Evolutionary conservation across 2,329 filamentous ascomycete genomes (phyloP), one percentile per base, ranked within the genome.

Genomic region (Aspergillus tubingensis): DNA sequence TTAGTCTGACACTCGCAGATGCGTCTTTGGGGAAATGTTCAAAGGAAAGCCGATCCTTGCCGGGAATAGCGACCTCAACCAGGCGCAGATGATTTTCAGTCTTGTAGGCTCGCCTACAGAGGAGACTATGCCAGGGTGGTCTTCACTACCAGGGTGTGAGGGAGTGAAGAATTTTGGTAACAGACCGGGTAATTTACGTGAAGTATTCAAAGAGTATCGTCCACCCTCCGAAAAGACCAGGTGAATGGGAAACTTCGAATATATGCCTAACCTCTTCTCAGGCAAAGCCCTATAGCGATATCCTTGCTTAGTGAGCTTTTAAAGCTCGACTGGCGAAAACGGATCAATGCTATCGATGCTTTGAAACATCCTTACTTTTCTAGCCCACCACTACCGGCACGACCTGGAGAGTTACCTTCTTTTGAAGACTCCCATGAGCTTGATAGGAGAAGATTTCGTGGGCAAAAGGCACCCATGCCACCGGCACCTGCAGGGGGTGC

Each of bases 11-110:
- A 70, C 60, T 76, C 59, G 32, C 36, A 92, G 90, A n/a, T 99
- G 95, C 73, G 92, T 99, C 2, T 97, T 99, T 77, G 95, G 92
- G 54, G 95, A 99, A 75, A 99, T 99, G 94, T 89, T 97, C 65
- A 87, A 92, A 68, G 89, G 92, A 39, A 96, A 94, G 74, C 95
- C 95, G 0, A 98, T 99, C 56, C 83, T 99, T 47, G 86, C 92
- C 7, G 95, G 95, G 11, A 92, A 91, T 66, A 96, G 90, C 68
- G 95, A 99, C 72, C 79, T 86, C 6, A 89, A 97, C 71, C 95
- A 99, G 76, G 87, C 96, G 11, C 90, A 96, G 11, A 87, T 96
- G 50, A 98, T 99, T 60, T 99, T 96, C 78, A 91, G 93, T 65
- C 83, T 99, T 41, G 90, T 96, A 66, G 95, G 95, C 13, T 90